These are phyloP conservation scores for Clavispora fructus DNA, from an alignment of 805 yeast genomes.

Conservation along the genomic window DNA sequence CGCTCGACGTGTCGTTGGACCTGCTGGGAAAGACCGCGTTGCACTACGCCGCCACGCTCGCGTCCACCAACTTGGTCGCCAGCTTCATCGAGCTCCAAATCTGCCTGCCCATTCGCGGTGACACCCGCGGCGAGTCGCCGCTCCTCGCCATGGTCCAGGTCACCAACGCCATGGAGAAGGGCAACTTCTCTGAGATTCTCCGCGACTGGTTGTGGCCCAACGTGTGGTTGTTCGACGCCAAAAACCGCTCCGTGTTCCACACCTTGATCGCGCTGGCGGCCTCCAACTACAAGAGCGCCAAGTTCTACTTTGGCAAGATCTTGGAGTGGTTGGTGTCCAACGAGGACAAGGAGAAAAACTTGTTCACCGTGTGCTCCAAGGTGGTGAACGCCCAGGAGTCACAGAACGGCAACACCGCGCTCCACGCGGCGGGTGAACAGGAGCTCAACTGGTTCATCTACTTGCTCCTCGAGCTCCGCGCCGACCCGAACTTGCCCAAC, in stretches of 20 bases:
- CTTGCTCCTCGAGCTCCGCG: conserved; percentile 29
- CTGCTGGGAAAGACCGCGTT: conserved; percentile 36
- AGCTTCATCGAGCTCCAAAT: conserved; percentile 30
- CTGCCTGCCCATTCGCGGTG: conserved; percentile 37
- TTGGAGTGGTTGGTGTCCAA: conserved; percentile 27
- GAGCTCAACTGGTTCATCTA: conserved; percentile 36
- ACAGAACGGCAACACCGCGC: conserved; percentile 33
- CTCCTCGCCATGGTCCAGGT: conserved; percentile 70
- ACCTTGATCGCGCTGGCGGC: conserved; percentile 57
- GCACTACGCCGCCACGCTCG: conserved; percentile 40
- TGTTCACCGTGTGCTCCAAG: conserved; percentile 11
- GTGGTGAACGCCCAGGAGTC: conserved; percentile 31
- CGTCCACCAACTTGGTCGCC: conserved; percentile 30
- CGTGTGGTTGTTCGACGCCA: conserved; percentile 44
- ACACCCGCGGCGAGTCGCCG: conserved; percentile 30
- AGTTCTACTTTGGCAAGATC: conserved; percentile 31
- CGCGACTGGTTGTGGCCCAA: conserved; percentile 63
- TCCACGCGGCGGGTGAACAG: conserved; percentile 37
- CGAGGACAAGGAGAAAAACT: conserved; percentile 14
- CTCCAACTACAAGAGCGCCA: conserved; percentile 29
- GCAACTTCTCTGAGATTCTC: conserved; percentile 66
- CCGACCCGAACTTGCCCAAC: conserved; percentile 65
- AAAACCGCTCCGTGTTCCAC: conserved; percentile 78
- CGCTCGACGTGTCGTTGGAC: conserved; percentile 35
- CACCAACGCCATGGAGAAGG: conserved; percentile 75